Evolutionary conservation across 208 protist species (phyloP), one percentile per base, ranked within the genome.

Genomic region (Crithidia sp.): DNA sequence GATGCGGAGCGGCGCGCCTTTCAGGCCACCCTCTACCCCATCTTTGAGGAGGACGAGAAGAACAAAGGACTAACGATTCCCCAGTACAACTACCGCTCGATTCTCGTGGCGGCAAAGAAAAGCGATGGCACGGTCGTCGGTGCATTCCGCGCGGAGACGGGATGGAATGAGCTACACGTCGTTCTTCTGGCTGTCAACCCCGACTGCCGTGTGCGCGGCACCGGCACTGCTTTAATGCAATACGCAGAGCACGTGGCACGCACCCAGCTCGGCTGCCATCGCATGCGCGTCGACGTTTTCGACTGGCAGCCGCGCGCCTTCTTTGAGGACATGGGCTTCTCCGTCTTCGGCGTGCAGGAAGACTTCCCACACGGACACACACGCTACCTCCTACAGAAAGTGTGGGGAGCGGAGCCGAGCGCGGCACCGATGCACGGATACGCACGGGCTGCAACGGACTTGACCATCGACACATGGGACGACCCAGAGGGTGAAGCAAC

Each of bases 301-400:
- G 74, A 64, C 61, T 85, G 65, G 64, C 79, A 84, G 62, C 67
- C 79, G 41, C 41, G 79, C 2, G 43, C 49, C 7, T 67, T 84
- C 7, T 84, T 74, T 45, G 68, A 76, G 49, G 2, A 39, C 2
- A 19, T 57, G 4, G 79, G 79, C 40, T 77, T 65, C 43, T 40
- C 5, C 14, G 41, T 75, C 14, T 64, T 70, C 54, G 65, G 49
- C 28, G 45, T 64, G n/a, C 67, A 73, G 52, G 59, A 50, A 19
- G 36, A 80, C 59, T 62, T 70, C 62, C 66, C 79, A 5, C 55
- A 53, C 43, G 60, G 62, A 6, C 69, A 84, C 55, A 39, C n/a
- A 0, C 49, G 56, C 65, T 74, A 74, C 74, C 62, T 71, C n/a
- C 5, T 80, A 44, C 57, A 79, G 66, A 84, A 79, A 50, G 57